Percentiles rank a stretch among this genome's conserved stretches.
These are phyloP conservation scores for Alternaria angustiovoidea DNA, from an alignment of 2,329 filamentous ascomycete genomes.

Conservation along the genomic window DNA sequence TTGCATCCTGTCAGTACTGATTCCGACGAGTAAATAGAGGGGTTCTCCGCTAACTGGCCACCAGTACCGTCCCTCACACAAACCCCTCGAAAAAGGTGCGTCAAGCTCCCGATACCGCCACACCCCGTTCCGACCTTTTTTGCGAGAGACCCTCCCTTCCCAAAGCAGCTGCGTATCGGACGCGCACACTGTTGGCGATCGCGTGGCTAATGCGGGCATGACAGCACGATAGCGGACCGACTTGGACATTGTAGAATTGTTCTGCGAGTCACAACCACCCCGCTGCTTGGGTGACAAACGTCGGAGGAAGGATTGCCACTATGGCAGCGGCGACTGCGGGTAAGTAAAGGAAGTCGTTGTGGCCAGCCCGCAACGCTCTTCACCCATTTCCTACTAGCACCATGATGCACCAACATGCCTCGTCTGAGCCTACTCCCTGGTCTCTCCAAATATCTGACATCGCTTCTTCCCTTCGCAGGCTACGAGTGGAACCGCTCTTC, in stretches of 20 bases:
- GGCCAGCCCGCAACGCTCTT: slow-evolving; percentile 31
- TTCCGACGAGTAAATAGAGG: slow-evolving; percentile 36
- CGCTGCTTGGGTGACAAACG: slow-evolving; percentile 28
- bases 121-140: slow-evolving; percentile 5
- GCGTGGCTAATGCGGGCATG: slow-evolving; percentile 29
- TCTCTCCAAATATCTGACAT: slow-evolving; percentile 45
- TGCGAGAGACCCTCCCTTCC: neutral
- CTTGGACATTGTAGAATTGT: slow-evolving; percentile 17
- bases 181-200: slow-evolving; percentile 2
- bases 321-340: slow-evolving; percentile 54
- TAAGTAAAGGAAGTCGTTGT: slow-evolving; percentile 42
- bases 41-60: slow-evolving; percentile 45
- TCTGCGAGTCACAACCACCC: slow-evolving; percentile 18
- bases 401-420: slow-evolving; percentile 18
- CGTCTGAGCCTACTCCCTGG: slow-evolving; percentile 31
- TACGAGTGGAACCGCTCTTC: slow-evolving; percentile 54
- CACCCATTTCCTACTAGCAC: slow-evolving; percentile 33
- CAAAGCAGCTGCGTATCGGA: slow-evolving; percentile 1
- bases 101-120: slow-evolving; percentile 26
- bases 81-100: slow-evolving; percentile 44
- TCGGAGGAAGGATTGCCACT: slow-evolving; percentile 35
- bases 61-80: slow-evolving; percentile 39
- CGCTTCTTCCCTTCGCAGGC: slow-evolving; percentile 45
- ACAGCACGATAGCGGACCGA: slow-evolving; percentile 21
- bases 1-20: slow-evolving; percentile 34